phyloP scores from a whole-genome alignment of 352 stramenopile species.

The Pilasporangium apinafurcum region DNA sequence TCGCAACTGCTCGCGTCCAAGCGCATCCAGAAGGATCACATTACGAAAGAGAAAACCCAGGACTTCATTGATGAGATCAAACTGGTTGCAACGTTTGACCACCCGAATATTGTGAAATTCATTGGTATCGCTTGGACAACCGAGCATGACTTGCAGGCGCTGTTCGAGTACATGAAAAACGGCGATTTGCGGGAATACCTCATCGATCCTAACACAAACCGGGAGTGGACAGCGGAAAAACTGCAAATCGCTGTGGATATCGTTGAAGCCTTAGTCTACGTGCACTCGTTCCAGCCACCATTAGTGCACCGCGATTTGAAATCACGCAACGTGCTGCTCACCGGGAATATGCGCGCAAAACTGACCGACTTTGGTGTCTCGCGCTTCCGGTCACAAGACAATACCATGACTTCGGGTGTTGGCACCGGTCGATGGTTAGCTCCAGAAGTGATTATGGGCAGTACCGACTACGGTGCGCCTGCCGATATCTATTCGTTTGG shows the following conservation, averaged over 20 bases:
- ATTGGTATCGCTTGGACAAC: slow-evolving; percentile 49
- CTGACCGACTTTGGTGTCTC: slow-evolving; percentile 5
- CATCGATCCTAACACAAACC: slow-evolving; percentile 1
- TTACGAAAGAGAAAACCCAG: slow-evolving; percentile 23
- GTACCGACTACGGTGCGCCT: slow-evolving; percentile 4
- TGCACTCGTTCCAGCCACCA: slow-evolving; percentile 9
- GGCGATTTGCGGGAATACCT: slow-evolving; percentile 42
- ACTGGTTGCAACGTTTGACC: slow-evolving; percentile 30
- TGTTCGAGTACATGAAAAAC: slow-evolving; percentile 64
- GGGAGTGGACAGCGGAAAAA: slow-evolving; percentile 4
- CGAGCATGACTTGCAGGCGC: slow-evolving; percentile 34
- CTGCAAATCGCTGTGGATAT: slow-evolving; percentile 5
- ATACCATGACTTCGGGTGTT: slow-evolving; percentile 13
- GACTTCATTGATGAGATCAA: slow-evolving; percentile 56
- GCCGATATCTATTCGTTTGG: slow-evolving; percentile 6
- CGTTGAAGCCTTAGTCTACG: slow-evolving; percentile 4
- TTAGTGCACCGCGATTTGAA: slow-evolving; percentile 14
- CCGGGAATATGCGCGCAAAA: slow-evolving; percentile 1
- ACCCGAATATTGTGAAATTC: slow-evolving; percentile 39
- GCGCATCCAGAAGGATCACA: slow-evolving; percentile 25
- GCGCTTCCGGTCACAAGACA: slow-evolving; percentile 1
- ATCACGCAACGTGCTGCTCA: slow-evolving; percentile 7
- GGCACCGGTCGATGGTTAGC: slow-evolving; percentile 7
- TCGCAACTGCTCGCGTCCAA: slow-evolving; percentile 34
- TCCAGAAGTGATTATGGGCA: slow-evolving; percentile 7